A percentile compares a stretch with the other conserved stretches of the same genome.
phyloP scores from a whole-genome alignment of 441 rosid genomes.

The Bocquillonia castaneifolia region DNA sequence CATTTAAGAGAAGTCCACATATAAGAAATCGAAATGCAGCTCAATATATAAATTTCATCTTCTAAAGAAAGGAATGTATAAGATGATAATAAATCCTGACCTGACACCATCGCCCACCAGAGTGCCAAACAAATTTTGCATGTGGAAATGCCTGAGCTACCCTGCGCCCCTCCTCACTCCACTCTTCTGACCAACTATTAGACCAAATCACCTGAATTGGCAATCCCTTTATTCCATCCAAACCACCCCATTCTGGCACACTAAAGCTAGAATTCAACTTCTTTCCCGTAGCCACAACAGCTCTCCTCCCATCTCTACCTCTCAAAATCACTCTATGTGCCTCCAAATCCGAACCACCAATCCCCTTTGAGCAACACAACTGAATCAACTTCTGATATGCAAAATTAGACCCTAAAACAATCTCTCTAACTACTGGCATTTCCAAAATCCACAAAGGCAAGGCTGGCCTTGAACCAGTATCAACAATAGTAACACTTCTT shows the following conservation, averaged over 20 bases:
- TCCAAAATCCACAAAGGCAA: constrained; percentile 60
- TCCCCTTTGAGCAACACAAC: constrained; percentile 53
- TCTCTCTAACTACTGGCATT: constrained; percentile 54
- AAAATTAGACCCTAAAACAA: constrained; percentile 45
- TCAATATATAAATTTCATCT: background rate
- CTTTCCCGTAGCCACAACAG: constrained; percentile 51
- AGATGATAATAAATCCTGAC: constrained; percentile 34
- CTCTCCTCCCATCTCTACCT: constrained; percentile 62
- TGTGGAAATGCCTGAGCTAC: constrained; percentile 63
- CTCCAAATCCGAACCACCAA: constrained; percentile 43
- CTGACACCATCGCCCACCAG: constrained; percentile 92
- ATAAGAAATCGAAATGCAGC: constrained; percentile 8
- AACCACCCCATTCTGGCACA: constrained; percentile 65
- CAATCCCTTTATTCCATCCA: constrained; percentile 45
- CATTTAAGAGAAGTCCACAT: constrained; percentile 8
- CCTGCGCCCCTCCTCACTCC: constrained; percentile 58
- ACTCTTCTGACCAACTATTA: constrained; percentile 52
- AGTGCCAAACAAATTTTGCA: constrained; percentile 63
- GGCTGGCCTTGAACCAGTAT: constrained; percentile 57
- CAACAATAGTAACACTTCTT: constrained; percentile 71
- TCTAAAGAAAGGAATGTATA: background rate
- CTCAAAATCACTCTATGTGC: constrained; percentile 68
- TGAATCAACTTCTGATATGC: constrained; percentile 49
- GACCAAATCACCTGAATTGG: constrained; percentile 88
- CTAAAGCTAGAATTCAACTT: constrained; percentile 72